Conservation (phyloP, 441 rosid species). For the Iberis amara region DNA sequence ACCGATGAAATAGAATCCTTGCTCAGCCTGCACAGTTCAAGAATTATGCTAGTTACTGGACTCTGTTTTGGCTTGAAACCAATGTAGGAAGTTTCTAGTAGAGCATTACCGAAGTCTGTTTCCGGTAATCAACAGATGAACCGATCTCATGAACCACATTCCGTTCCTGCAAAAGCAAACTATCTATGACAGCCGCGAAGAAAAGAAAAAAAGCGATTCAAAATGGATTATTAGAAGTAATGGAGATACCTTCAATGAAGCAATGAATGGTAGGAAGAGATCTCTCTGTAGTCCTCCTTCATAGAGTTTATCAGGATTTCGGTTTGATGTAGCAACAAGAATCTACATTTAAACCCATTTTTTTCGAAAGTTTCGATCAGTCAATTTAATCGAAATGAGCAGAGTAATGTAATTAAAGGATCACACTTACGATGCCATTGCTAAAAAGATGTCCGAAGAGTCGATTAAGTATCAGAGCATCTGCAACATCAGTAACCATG, state of each 20-base stretch:
- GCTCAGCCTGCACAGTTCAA: slow-evolving; percentile 50
- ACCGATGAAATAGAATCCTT: slow-evolving; percentile 88
- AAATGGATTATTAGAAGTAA: not conserved
- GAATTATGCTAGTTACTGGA: slow-evolving; percentile 9
- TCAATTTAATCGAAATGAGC: slow-evolving; percentile 14
- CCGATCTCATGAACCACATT: slow-evolving; percentile 81
- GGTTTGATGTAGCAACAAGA: slow-evolving; percentile 90
- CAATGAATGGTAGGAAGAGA: slow-evolving; percentile 88
- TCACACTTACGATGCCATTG: slow-evolving; percentile 78
- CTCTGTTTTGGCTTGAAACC: slow-evolving; percentile 8
- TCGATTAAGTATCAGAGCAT: slow-evolving; percentile 87
- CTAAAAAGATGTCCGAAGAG: slow-evolving; percentile 72
- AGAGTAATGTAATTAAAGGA: not conserved
- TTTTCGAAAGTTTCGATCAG: slow-evolving; percentile 27
- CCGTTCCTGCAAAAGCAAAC: slow-evolving; percentile 50
- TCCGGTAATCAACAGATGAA: slow-evolving; percentile 79
- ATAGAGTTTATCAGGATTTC: slow-evolving; percentile 88
- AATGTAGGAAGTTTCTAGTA: not conserved
- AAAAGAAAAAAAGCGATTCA: not conserved
- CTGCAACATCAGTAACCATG: slow-evolving; percentile 57
- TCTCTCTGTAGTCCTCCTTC: slow-evolving; percentile 96
- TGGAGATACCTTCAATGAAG: slow-evolving; percentile 61
- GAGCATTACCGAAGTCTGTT: slow-evolving; percentile 66
- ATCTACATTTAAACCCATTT: slow-evolving; percentile 46
- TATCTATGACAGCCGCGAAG: not conserved